A percentile compares a stretch with the other conserved stretches of the same genome.
Evolutionary conservation across 352 stramenopile species (phyloP).

Genomic region (Elongisporangium senticosum): DNA sequence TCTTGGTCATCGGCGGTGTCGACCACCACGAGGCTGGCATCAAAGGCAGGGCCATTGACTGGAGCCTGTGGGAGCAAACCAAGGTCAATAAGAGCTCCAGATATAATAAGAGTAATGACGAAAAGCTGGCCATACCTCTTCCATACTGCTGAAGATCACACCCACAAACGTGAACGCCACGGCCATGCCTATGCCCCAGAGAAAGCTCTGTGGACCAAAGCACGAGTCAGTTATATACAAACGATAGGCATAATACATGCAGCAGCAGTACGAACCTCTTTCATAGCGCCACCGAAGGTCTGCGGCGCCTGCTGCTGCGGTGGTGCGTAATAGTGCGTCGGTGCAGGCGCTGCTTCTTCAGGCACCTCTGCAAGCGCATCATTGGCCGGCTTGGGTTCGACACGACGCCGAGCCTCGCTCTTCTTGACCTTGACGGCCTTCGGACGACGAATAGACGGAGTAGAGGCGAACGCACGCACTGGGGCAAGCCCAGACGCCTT

Average conservation of each 20-base stretch:
- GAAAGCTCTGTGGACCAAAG: conserved; percentile 46
- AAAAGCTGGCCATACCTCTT: conserved; percentile 30
- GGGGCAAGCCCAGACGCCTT: background rate
- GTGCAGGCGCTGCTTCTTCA: conserved; percentile 11
- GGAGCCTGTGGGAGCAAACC: conserved; percentile 12
- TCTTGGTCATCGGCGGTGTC: background rate
- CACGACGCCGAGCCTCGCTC: conserved; percentile 45
- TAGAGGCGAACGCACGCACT: conserved; percentile 28
- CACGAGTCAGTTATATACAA: background rate
- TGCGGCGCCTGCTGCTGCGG: conserved; percentile 37
- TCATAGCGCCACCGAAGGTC: conserved; percentile 62
- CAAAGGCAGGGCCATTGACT: background rate
- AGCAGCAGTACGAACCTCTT: conserved; percentile 29
- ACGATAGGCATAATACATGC: background rate
- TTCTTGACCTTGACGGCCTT: conserved; percentile 71
- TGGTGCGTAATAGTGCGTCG: conserved; percentile 21
- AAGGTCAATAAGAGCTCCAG: conserved; percentile 1
- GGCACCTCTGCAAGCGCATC: conserved; percentile 37
- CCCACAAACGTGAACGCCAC: conserved; percentile 67
- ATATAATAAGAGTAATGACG: too few species aligned
- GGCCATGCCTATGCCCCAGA: conserved; percentile 76
- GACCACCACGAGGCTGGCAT: background rate
- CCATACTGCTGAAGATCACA: conserved; percentile 60
- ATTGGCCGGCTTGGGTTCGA: conserved; percentile 32
- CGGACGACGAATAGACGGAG: conserved; percentile 34